Base-by-base conservation (phyloP, 2,329 filamentous ascomycete genomes). In the Polytolypa hystricis region DNA sequence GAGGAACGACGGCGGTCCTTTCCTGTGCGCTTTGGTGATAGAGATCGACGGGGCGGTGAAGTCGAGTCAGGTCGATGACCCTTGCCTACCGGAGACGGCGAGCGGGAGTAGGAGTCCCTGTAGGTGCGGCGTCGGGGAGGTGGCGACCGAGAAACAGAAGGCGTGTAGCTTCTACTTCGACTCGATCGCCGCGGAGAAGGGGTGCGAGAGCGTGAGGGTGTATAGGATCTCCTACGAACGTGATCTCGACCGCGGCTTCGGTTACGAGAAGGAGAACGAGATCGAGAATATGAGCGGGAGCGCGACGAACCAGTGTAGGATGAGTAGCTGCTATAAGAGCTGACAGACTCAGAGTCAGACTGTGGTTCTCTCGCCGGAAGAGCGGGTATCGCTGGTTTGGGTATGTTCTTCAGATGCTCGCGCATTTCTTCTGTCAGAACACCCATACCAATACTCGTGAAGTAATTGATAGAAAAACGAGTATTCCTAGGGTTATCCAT, bases 381-480 rank as follows among this genome's bases (percentile, higher is more conserved):
- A 1, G 84, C 77, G 4, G 83, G 82, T 16, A 83, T 65, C 1
- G 81, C 72, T 2, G 87, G 86, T 55, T 93, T 91, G 9, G 87
- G 87, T 61, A 93, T 76, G 53, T 86, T 94, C 57, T 87, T 82
- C 39, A 98, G 71, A 55, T 81, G 78, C 52, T 93, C 84, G 58
- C 91, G 79, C 85, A 95, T 93, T 47, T 86, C 83, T 56, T 98
- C 91, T 2, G 91, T 98, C 43, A 98, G 71, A 16, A 76, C 77
- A 55, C 91, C 91, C 83, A 98, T 93, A 40, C 87, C 86, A 51
- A 98, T 93, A 52, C 86, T 91, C 7, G 91, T 98, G 60, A 98
- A 96, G 70, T 95, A 98, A 64, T 98, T 98, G 77, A 98, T 94
- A 34, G 87, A 84, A 69, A 98, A 98, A 37, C 89, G 79, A 26